phyloP scores from a whole-genome alignment of 164 flowering plant genomes.

The Dillenia suffruticosa region DNA sequence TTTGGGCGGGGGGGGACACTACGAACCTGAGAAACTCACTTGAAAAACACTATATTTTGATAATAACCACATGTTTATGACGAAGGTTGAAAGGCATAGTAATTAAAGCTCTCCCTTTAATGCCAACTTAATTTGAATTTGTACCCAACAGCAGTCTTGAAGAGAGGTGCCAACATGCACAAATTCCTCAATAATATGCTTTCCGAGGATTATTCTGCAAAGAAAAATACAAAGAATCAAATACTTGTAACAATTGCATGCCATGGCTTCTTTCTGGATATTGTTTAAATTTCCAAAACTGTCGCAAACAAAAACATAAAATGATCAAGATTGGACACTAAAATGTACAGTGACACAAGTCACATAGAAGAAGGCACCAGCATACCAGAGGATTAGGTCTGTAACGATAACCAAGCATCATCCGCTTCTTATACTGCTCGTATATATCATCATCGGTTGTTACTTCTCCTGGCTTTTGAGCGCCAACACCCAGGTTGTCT shows the following conservation, averaged over 20 bases:
- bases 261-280: not conserved
- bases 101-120: too few relatives aligned
- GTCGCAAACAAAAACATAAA: not conserved
- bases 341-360: not conserved
- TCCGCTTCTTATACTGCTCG: slow-evolving; percentile 97
- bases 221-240: not conserved
- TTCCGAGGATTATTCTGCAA: slow-evolving; percentile 86
- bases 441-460: slow-evolving; percentile 93
- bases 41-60: too few relatives aligned
- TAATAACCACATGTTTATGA: too few relatives aligned
- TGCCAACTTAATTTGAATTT: too few relatives aligned
- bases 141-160: not conserved
- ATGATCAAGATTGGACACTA: not conserved
- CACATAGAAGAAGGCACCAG: not conserved
- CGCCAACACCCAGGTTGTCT: slow-evolving; percentile 92
- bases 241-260: not conserved
- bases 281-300: not conserved
- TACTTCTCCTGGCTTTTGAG: slow-evolving; percentile 81
- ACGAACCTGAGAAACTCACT: too few relatives aligned
- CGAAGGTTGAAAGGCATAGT: too few relatives aligned
- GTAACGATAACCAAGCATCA: slow-evolving; percentile 96
- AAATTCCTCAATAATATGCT: slow-evolving; percentile 59
- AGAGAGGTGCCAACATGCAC: not conserved
- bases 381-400: slow-evolving; percentile 95
- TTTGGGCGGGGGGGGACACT: too few relatives aligned